Evolutionary conservation across 1,139 yeast genomes (phyloP), one percentile per base, ranked within the genome.

Genomic region (Meyerozyma sp.): DNA sequence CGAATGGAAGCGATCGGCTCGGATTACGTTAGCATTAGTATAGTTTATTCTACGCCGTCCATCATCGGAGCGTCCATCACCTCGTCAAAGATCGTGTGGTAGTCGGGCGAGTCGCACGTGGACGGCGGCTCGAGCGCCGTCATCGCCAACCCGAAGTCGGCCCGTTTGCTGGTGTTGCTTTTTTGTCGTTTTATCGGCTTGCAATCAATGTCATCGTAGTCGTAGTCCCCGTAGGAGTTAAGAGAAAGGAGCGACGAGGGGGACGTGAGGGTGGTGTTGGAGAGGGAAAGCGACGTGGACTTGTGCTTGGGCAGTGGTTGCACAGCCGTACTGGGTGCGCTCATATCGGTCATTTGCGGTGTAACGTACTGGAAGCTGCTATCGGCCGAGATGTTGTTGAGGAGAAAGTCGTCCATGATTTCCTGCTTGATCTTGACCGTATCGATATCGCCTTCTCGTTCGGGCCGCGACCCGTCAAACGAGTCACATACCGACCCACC

Each of bases 391-490:
- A 69, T 66, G 46, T 68, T 69, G 54, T 69, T 69, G 47, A 69
- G 56, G 41, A 58, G 49, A 49, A 69, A 69, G 49, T 70, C 75
- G 46, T 69, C 70, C 42, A 68, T 67, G 45, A 68, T 68, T 46
- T 70, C 73, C 48, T 68, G 73, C 49, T 70, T 70, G 49, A 69
- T 62, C 45, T 63, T 60, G 38, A 52, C 51, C 47, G 62, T 64
- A 44, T 64, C 69, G 46, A 55, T 50, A 23, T 46, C 42, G 25
- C 37, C 27, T 13, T 25, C 29, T 18, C 36, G 40, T 32, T 40
- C 34, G 20, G 37, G 29, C 5, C 30, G 30, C 8, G 39, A 18
- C 16, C 34, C 32, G 14, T 44, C 45, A 10, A 20, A 16, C 26
- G 30, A 27, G 25, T 35, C 36, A 30, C 46, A 13, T 5, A 21